phyloP scores from a whole-genome alignment of 352 stramenopile genomes.

The Halophytophthora batemanensis region DNA sequence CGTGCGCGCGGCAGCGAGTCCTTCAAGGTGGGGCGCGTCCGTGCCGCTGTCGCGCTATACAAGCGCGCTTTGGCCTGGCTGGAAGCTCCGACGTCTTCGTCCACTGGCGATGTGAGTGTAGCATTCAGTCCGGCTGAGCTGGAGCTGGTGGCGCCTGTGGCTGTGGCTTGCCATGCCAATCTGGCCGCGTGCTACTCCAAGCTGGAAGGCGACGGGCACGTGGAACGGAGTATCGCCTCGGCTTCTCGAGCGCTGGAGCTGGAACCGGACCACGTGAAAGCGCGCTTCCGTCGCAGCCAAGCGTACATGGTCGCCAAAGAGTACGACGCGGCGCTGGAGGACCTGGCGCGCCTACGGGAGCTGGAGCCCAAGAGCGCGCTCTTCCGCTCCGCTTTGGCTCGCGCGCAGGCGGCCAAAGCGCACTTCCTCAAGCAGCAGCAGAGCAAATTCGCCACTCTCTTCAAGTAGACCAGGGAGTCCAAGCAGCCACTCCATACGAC shows the following conservation, averaged over 20 bases:
- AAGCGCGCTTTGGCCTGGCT: conserved; percentile 55
- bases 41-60: conserved; percentile 37
- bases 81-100: conserved; percentile 29
- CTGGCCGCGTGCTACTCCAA: conserved; percentile 67
- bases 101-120: conserved; percentile 23
- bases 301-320: conserved; percentile 51
- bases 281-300: conserved; percentile 63
- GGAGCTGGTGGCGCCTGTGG: conserved; percentile 26
- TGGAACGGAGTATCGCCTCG: conserved; percentile 47
- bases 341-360: conserved; percentile 36
- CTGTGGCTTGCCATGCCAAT: conserved; percentile 53
- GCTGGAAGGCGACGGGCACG: conserved; percentile 14
- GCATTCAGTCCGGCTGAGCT: conserved; percentile 37
- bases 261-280: conserved; percentile 53
- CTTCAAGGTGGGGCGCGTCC: conserved; percentile 42
- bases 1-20: conserved; percentile 49
- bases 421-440: conserved; percentile 43
- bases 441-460: conserved; percentile 32
- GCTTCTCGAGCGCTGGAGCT: conserved; percentile 41
- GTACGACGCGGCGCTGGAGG: conserved; percentile 50
- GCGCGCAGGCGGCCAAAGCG: conserved; percentile 25
- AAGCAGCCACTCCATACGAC: no score
- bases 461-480: conserved; percentile 28
- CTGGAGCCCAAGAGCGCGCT: conserved; percentile 46
- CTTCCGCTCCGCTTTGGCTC: conserved; percentile 32